Evolutionary conservation across 1,284 basidiomycete genomes (phyloP).

Genomic region (Sporisorium exsertum): DNA sequence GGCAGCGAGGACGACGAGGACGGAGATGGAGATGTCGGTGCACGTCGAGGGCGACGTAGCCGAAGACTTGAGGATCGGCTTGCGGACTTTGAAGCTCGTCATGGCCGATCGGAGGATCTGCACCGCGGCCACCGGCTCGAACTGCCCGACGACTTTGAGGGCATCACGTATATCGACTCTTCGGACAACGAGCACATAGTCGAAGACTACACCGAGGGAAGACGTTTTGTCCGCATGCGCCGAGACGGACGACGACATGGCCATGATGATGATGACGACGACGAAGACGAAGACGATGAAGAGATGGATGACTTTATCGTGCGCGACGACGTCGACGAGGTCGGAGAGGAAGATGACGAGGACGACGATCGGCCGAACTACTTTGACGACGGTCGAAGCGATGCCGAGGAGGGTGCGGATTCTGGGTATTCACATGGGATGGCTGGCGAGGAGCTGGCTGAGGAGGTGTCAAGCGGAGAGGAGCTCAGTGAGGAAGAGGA

Average conservation of each 20-base stretch:
- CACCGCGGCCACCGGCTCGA: conserved; percentile 16
- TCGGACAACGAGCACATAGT: conserved; percentile 12
- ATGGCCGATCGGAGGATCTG: conserved; percentile 19
- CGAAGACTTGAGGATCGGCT: conserved; percentile 6
- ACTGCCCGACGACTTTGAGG: not conserved
- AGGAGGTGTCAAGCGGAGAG: too few species aligned
- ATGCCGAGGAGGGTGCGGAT: conserved; percentile 5
- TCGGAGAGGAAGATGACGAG: not conserved
- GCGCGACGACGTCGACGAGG: conserved; percentile 9
- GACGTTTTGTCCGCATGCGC: not conserved
- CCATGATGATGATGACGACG: not conserved
- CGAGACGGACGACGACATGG: not conserved
- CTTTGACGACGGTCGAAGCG: not conserved
- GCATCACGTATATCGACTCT: conserved; percentile 7
- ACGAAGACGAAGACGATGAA: conserved; percentile 16
- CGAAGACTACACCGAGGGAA: conserved; percentile 3
- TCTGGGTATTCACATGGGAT: too few species aligned
- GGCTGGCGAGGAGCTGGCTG: too few species aligned
- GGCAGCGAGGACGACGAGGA: conserved; percentile 8
- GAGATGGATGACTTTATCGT: conserved; percentile 48
- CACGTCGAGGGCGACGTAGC: conserved; percentile 1
- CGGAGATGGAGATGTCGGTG: conserved; percentile 3
- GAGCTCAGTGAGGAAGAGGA: conserved; percentile 23
- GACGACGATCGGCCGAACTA: not conserved
- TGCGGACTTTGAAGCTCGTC: conserved; percentile 26